Percentiles rank a stretch among this genome's conserved stretches.
These are phyloP conservation scores for Nannizzia gypsea DNA, from an alignment of 2,329 filamentous ascomycete species.

Conservation along the genomic window DNA sequence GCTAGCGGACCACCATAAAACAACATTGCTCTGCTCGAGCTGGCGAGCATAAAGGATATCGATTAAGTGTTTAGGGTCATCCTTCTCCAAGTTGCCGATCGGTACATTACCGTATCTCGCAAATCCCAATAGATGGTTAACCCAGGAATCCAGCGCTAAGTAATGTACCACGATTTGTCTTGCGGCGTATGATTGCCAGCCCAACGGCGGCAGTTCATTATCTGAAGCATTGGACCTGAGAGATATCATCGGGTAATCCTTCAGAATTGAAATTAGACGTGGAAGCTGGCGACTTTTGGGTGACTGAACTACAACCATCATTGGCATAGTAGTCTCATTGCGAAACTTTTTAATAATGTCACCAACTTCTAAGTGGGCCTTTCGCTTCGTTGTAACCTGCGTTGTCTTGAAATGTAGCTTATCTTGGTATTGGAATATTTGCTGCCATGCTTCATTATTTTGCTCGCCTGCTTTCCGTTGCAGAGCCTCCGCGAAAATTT, in stretches of 20 bases:
- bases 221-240: slow-evolving; percentile 74
- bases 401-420: slow-evolving; percentile 73
- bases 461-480: slow-evolving; percentile 48
- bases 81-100: slow-evolving; percentile 85
- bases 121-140: slow-evolving; percentile 74
- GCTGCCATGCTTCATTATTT: slow-evolving; percentile 60
- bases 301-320: slow-evolving; percentile 82
- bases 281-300: slow-evolving; percentile 68
- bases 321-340: slow-evolving; percentile 67
- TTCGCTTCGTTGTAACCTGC: slow-evolving; percentile 79
- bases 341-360: slow-evolving; percentile 84
- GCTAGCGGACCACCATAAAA: slow-evolving; percentile 90
- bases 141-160: slow-evolving; percentile 83
- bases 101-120: slow-evolving; percentile 89
- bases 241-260: slow-evolving; percentile 71
- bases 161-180: slow-evolving; percentile 81
- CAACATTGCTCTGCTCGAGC: slow-evolving; percentile 79
- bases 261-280: slow-evolving; percentile 72
- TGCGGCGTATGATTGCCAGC: slow-evolving; percentile 84
- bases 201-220: slow-evolving; percentile 75
- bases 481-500: slow-evolving; percentile 71
- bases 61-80: slow-evolving; percentile 89
- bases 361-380: slow-evolving; percentile 75
- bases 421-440: slow-evolving; percentile 76
- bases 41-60: slow-evolving; percentile 88